Base-by-base conservation (phyloP, 768 basidiomycete genomes). In the Cyclocybe cylindracea region DNA sequence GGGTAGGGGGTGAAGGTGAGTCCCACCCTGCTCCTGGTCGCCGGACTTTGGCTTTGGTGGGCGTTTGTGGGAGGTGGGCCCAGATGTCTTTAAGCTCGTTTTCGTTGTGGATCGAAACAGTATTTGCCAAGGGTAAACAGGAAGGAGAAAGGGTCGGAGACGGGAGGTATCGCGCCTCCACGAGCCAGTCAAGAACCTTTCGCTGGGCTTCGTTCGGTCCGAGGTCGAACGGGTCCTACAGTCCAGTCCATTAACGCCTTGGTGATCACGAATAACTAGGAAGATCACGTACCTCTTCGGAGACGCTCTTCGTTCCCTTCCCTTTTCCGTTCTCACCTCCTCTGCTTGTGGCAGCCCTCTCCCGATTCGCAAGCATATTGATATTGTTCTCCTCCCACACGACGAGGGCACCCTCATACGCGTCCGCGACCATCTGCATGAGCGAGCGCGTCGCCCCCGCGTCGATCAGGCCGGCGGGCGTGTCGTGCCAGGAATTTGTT, bases 361-460 rank as follows among this genome's bases (percentile, higher is more conserved):
- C 24, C 24, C 3, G 24, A 24, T 24, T 24, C n/a, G 44, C 46
- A 13, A 44, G 13, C 43, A 24, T 48, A 18, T 50, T 32, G 38
- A 46, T 34, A 2, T 48, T 36, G 10, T 51, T 53, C 16, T 39
- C 40, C 16, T 57, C 44, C 50, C 50, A 44, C 10, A 24, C 39
- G 13, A 24, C 16, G 13, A 46, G 34, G n/a, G 56, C 53, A 9
- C 19, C 24, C 14, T 53, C 53, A 37, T 60, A 55, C 2, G 48
- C 46, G 32, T 57, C 47, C 11, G 51, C 50, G 10, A 60, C 39
- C 59, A 57, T 55, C 41, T 57, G 56, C 53, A 60, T 48, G 33
- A 60, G 39, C 4, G 55, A 16, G 36, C 44, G 34, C 13, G 50
- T 46, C 31, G 50, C 44, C n/a, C 24, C 32, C 11, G 35, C 32